A percentile compares a stretch with the other conserved stretches of the same genome.
Conservation (phyloP, 139 green algal species). For the Penium margaritaceum region DNA sequence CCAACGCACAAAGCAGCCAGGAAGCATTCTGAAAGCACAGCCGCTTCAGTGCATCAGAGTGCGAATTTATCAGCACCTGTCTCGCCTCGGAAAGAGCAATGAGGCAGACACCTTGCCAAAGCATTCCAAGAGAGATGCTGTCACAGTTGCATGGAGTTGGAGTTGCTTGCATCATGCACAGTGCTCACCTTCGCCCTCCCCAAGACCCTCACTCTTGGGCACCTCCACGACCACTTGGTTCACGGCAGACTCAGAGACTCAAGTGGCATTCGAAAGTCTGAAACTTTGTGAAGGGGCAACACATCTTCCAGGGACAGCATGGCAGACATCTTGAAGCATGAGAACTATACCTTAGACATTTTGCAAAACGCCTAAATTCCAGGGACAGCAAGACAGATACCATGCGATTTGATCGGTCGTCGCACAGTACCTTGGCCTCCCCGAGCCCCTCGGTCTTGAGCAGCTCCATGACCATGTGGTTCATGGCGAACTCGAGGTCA, state of each 20-base stretch:
- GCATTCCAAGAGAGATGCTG: neutral
- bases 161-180: no score
- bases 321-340: no score
- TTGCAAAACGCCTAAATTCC: neutral
- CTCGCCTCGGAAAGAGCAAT: neutral
- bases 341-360: neutral
- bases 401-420: neutral
- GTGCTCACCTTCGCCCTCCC: no score
- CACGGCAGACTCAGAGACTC: neutral
- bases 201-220: no score
- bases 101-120: neutral
- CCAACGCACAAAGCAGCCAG: neutral
- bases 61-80: no score
- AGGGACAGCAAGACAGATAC: neutral
- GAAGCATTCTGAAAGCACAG: neutral
- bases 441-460: constrained; percentile 53
- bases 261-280: neutral
- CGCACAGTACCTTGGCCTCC: constrained; percentile 48
- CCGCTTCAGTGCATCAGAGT: no score
- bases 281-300: no score
- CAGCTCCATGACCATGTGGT: constrained; percentile 63
- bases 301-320: no score
- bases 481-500: constrained; percentile 42
- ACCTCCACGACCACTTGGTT: neutral
- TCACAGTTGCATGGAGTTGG: no score